A percentile compares a stretch with the other conserved stretches of the same genome.
Conservation (phyloP, 148 eudicot genomes). For the Polygonum aviculare region DNA sequence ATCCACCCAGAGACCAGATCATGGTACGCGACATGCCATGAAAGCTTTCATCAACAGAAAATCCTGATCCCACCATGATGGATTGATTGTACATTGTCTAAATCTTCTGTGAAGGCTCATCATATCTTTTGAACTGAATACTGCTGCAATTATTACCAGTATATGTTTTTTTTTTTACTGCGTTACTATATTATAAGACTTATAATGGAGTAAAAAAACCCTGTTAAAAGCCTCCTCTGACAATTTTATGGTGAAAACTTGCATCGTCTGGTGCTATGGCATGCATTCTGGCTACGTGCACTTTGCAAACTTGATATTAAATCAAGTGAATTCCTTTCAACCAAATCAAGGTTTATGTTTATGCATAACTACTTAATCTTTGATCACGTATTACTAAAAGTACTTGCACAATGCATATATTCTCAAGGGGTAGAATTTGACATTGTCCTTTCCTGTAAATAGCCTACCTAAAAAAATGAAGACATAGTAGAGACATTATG, state of each 20-base stretch:
- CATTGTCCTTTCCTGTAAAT: neutral
- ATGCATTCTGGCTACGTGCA: neutral
- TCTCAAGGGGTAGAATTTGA: too few species aligned
- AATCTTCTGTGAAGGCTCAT: neutral
- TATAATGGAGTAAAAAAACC: neutral
- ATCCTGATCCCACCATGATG: neutral
- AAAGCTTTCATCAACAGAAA: neutral
- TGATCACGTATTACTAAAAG: too few species aligned
- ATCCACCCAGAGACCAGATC: slow-evolving; percentile 54
- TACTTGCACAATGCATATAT: too few species aligned
- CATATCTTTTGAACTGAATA: neutral
- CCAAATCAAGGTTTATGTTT: too few species aligned
- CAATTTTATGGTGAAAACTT: neutral
- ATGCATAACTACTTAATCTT: too few species aligned
- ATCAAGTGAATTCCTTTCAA: too few species aligned
- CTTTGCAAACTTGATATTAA: neutral
- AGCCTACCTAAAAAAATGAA: neutral
- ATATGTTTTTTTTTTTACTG: neutral
- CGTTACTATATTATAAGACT: neutral
- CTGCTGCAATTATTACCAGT: neutral
- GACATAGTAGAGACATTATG: neutral
- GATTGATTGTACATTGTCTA: neutral
- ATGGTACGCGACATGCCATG: slow-evolving; percentile 46
- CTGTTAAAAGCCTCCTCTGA: neutral
- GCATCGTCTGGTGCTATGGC: neutral